Evolutionary conservation across 2,329 filamentous ascomycete genomes (phyloP).

Genomic region (Helicocarpus griseus): DNA sequence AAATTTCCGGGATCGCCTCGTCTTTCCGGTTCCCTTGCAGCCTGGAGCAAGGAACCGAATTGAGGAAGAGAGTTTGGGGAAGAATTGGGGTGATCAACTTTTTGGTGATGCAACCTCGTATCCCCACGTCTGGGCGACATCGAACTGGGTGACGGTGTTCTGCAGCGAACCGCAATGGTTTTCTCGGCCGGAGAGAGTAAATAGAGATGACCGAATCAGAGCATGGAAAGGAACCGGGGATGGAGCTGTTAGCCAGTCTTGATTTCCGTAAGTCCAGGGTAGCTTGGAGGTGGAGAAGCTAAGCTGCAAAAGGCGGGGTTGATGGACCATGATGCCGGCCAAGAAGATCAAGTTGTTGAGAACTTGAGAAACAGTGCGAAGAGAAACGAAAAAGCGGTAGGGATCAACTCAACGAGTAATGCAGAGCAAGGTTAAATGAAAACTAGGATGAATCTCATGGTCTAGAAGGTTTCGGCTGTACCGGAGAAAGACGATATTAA

Average conservation of each 20-base stretch:
- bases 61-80: not conserved
- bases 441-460: too few species aligned
- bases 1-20: too few species aligned
- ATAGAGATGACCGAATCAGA: not conserved
- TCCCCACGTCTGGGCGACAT: not conserved
- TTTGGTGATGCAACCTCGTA: constrained; percentile 1
- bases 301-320: not conserved
- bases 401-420: too few species aligned
- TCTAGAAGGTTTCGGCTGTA: too few species aligned
- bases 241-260: not conserved
- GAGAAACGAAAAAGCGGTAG: too few species aligned
- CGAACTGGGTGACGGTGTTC: not conserved
- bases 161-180: not conserved
- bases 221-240: not conserved
- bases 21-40: not conserved
- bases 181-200: not conserved
- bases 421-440: too few species aligned
- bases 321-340: not conserved
- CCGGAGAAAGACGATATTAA: too few species aligned
- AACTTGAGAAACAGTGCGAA: not conserved
- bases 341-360: not conserved
- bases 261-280: not conserved
- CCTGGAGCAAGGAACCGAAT: not conserved
- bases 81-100: not conserved
- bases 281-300: not conserved